phyloP scores from a whole-genome alignment of 2,329 filamentous ascomycete species.

The Trichoderma koningiopsis region DNA sequence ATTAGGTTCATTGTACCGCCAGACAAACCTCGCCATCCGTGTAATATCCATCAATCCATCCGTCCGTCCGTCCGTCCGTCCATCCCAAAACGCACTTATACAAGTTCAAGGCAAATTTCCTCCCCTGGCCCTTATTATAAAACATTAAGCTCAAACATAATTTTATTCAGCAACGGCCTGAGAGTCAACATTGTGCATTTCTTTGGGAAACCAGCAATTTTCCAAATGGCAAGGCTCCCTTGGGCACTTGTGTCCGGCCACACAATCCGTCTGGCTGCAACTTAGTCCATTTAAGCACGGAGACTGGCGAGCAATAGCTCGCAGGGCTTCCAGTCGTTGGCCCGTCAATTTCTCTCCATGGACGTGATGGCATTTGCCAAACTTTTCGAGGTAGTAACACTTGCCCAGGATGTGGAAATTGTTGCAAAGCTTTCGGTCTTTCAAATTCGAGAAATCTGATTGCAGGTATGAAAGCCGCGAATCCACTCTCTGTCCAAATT shows the following conservation, averaged over 20 bases:
- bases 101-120: slow-evolving; percentile 15
- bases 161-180: slow-evolving; percentile 17
- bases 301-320: slow-evolving; percentile 36
- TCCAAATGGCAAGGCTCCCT: slow-evolving; percentile 24
- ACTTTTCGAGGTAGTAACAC: slow-evolving; percentile 25
- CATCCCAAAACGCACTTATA: slow-evolving; percentile 6
- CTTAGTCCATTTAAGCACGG: slow-evolving; percentile 34
- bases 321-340: slow-evolving; percentile 34
- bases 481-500: slow-evolving; percentile 37
- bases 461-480: slow-evolving; percentile 28
- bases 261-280: slow-evolving; percentile 33
- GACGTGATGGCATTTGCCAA: slow-evolving; percentile 33
- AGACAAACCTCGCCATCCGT: not conserved
- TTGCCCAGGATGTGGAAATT: slow-evolving; percentile 36
- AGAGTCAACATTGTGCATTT: slow-evolving; percentile 30
- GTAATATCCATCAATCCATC: not conserved
- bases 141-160: not conserved
- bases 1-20: slow-evolving; percentile 1
- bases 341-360: slow-evolving; percentile 33
- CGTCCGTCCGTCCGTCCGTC: not conserved
- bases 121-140: not conserved
- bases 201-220: slow-evolving; percentile 29
- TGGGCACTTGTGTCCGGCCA: slow-evolving; percentile 31
- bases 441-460: slow-evolving; percentile 32
- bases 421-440: slow-evolving; percentile 39